A percentile compares a stretch with the other conserved stretches of the same genome.
Evolutionary conservation across 2,329 filamentous ascomycete species (phyloP).

Genomic region (Penicillium crustosum): DNA sequence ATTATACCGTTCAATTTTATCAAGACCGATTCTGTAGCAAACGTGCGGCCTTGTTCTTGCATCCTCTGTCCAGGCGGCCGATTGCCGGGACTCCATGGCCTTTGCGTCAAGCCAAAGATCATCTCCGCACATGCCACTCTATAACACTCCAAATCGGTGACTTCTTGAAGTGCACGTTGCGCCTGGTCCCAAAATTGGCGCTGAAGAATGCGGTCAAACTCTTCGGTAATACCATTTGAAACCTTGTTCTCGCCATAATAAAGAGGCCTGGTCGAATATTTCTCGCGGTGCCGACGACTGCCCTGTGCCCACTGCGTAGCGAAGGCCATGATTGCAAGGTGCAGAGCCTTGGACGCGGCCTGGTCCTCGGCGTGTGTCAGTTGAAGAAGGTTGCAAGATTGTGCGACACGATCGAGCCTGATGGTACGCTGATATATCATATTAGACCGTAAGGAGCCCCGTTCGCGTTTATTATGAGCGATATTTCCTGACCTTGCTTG

Average conservation of each 20-base stretch:
- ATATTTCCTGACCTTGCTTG: not conserved
- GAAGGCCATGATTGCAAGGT: not conserved
- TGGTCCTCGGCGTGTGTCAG: not conserved
- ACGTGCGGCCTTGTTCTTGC: not conserved
- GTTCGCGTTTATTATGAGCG: not conserved
- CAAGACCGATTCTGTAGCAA: not conserved
- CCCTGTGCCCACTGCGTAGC: not conserved
- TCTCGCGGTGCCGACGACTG: not conserved
- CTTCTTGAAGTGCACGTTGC: not conserved
- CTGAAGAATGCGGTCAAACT: not conserved
- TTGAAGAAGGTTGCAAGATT: not conserved
- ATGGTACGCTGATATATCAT: slow-evolving; percentile 1
- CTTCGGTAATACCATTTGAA: not conserved
- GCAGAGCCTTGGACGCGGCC: not conserved
- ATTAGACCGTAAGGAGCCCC: not conserved
- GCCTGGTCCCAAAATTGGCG: not conserved
- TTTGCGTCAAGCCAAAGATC: not conserved
- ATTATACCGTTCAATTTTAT: not conserved
- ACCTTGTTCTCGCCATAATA: not conserved
- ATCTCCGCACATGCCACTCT: not conserved
- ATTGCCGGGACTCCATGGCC: not conserved
- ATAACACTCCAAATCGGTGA: not conserved
- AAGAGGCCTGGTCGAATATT: not conserved
- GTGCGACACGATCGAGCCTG: not conserved
- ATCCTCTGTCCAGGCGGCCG: not conserved